These are phyloP conservation scores for Wakefieldia striispora DNA, from an alignment of 768 basidiomycete species.

Conservation along the genomic window DNA sequence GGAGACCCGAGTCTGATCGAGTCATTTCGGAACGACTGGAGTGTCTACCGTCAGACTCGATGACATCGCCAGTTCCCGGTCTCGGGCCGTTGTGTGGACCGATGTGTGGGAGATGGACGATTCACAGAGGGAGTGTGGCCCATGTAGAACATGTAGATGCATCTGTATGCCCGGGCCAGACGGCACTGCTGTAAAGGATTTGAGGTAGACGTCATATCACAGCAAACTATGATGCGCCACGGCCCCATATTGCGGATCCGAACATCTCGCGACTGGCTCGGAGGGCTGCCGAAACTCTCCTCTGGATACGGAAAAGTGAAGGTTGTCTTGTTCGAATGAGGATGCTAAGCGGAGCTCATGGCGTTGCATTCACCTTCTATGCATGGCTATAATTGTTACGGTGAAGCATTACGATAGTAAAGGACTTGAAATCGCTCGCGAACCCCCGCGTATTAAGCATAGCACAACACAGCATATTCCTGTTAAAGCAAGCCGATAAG, in stretches of 20 bases:
- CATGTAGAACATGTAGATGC: neutral
- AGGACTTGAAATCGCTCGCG: neutral
- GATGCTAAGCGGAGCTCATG: too few relatives aligned
- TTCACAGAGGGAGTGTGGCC: slow-evolving; percentile 1
- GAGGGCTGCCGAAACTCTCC: too few relatives aligned
- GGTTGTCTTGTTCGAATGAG: slow-evolving; percentile 13
- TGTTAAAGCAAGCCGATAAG: neutral
- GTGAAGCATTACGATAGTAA: neutral
- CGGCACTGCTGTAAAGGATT: too few relatives aligned
- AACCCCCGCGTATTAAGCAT: neutral
- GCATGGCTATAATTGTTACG: neutral
- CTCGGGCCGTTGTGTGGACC: slow-evolving; percentile 36
- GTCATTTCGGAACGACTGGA: too few relatives aligned
- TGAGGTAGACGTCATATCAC: too few relatives aligned
- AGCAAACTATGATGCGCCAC: too few relatives aligned
- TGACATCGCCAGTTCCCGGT: slow-evolving; percentile 60
- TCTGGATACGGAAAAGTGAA: slow-evolving; percentile 13
- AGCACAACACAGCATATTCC: slow-evolving; percentile 8
- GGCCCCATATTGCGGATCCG: too few relatives aligned
- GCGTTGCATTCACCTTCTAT: neutral
- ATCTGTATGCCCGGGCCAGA: too few relatives aligned
- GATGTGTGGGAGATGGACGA: slow-evolving; percentile 1
- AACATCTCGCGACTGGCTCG: neutral
- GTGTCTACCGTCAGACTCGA: slow-evolving; percentile 51
- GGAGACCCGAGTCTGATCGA: too few relatives aligned